phyloP scores from a whole-genome alignment of 2,329 filamentous ascomycete genomes.

The Dactylonectria estremocensis region DNA sequence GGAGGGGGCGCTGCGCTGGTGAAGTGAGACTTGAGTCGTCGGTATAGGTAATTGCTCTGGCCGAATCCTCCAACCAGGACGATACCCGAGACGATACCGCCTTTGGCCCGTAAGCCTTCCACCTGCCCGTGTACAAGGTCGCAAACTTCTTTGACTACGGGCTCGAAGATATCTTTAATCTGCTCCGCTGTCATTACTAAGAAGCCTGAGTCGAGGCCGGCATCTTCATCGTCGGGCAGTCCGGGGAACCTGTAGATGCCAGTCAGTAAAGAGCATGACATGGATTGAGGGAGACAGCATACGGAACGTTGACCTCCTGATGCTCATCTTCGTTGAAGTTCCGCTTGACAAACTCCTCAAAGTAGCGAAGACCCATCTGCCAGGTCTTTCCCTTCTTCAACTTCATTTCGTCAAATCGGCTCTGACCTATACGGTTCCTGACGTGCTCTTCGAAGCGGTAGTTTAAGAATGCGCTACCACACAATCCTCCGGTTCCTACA shows the following conservation, averaged over 20 bases:
- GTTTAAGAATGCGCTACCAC: slow-evolving; percentile 85
- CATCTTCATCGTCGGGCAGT: slow-evolving; percentile 81
- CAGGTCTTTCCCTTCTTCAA: slow-evolving; percentile 83
- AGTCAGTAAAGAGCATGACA: slow-evolving; percentile 12
- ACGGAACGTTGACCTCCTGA: slow-evolving; percentile 83
- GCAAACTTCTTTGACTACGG: slow-evolving; percentile 79
- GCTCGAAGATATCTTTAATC: slow-evolving; percentile 82
- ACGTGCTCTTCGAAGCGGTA: slow-evolving; percentile 87
- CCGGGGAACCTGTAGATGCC: slow-evolving; percentile 73
- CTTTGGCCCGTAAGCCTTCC: slow-evolving; percentile 72
- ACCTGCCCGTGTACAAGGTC: slow-evolving; percentile 79
- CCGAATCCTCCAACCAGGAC: slow-evolving; percentile 88
- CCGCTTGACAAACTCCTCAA: slow-evolving; percentile 88
- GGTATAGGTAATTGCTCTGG: slow-evolving; percentile 83
- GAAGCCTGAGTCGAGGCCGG: slow-evolving; percentile 82
- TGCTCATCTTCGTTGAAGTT: slow-evolving; percentile 87
- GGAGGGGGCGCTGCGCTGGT: slow-evolving; percentile 70
- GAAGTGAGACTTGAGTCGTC: slow-evolving; percentile 79
- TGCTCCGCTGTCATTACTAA: slow-evolving; percentile 79
- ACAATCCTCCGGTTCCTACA: slow-evolving; percentile 83
- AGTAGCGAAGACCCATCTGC: slow-evolving; percentile 85
- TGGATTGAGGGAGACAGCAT: slow-evolving; percentile 54
- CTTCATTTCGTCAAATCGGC: slow-evolving; percentile 82
- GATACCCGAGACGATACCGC: slow-evolving; percentile 79
- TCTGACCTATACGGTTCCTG: slow-evolving; percentile 75